Percentiles rank a stretch among this genome's conserved stretches.
These are phyloP conservation scores for Phytophthora foliorum DNA, from an alignment of 352 stramenopile species.

Conservation along the genomic window DNA sequence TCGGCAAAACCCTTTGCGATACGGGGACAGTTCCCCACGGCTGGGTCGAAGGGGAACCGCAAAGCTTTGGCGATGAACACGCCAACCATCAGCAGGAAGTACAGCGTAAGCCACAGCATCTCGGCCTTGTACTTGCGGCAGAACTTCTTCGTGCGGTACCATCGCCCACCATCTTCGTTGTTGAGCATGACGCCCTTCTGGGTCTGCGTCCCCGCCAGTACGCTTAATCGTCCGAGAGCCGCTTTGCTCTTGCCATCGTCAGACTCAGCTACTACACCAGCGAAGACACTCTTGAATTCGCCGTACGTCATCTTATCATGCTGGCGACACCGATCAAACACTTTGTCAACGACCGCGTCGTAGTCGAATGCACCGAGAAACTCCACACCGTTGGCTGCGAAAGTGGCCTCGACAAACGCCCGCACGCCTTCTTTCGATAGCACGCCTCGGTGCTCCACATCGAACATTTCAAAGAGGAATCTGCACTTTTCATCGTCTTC, in stretches of 20 bases:
- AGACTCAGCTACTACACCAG: slow-evolving; percentile 35
- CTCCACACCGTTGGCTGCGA: slow-evolving; percentile 62
- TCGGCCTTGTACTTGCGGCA: slow-evolving; percentile 14
- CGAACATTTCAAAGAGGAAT: slow-evolving; percentile 78
- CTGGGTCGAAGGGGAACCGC: slow-evolving; percentile 52
- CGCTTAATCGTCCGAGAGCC: slow-evolving; percentile 27
- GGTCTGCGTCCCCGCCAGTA: slow-evolving; percentile 4
- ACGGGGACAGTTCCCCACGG: slow-evolving; percentile 58
- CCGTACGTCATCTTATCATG: slow-evolving; percentile 61
- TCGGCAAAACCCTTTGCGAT: slow-evolving; percentile 80
- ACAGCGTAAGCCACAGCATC: neutral
- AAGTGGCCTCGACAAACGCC: slow-evolving; percentile 70
- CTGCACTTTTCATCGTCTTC: slow-evolving; percentile 63
- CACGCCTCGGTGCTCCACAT: slow-evolving; percentile 54
- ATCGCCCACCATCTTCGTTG: slow-evolving; percentile 21
- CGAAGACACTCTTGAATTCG: slow-evolving; percentile 63
- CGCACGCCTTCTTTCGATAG: slow-evolving; percentile 58
- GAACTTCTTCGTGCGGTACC: slow-evolving; percentile 41
- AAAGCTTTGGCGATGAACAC: slow-evolving; percentile 1
- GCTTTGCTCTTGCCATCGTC: slow-evolving; percentile 35
- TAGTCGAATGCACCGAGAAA: slow-evolving; percentile 65
- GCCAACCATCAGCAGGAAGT: neutral
- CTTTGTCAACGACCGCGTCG: slow-evolving; percentile 54
- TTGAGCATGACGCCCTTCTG: slow-evolving; percentile 19
- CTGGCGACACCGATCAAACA: slow-evolving; percentile 54